Conservation (phyloP, 1,284 basidiomycete species). For the Takashimella koratensis region DNA sequence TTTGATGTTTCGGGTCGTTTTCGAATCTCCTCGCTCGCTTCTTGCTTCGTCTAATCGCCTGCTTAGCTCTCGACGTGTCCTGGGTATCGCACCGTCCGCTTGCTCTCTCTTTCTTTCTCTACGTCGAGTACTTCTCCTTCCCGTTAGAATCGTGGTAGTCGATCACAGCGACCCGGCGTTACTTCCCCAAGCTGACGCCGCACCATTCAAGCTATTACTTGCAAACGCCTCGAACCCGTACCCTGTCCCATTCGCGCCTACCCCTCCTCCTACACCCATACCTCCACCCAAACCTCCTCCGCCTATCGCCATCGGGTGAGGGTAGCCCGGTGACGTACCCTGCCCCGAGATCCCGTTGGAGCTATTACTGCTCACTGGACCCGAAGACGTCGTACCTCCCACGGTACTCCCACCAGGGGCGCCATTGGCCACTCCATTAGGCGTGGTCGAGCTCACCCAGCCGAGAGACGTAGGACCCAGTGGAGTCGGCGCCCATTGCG, state of each 20-base stretch:
- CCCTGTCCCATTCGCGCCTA: conserved; percentile 5
- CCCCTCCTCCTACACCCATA: not conserved
- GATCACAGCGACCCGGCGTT: not conserved
- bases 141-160: too few species aligned
- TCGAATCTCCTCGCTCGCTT: too few species aligned
- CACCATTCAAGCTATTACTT: conserved; percentile 21
- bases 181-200: conserved; percentile 33
- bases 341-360: too few species aligned
- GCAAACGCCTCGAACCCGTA: conserved; percentile 8
- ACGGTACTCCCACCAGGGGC: not conserved
- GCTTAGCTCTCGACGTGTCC: too few species aligned
- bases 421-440: not conserved
- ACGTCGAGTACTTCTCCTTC: too few species aligned
- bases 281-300: not conserved
- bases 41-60: too few species aligned
- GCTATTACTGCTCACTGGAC: not conserved
- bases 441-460: not conserved
- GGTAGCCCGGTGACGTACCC: too few species aligned
- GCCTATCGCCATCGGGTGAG: not conserved
- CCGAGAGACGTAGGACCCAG: too few species aligned
- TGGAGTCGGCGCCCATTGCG: not conserved
- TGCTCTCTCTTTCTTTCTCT: too few species aligned
- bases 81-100: too few species aligned
- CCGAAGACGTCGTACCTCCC: not conserved
- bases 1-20: too few species aligned